Conservation (phyloP, 257 asterid genomes). For the Orobanche coerulescens region DNA sequence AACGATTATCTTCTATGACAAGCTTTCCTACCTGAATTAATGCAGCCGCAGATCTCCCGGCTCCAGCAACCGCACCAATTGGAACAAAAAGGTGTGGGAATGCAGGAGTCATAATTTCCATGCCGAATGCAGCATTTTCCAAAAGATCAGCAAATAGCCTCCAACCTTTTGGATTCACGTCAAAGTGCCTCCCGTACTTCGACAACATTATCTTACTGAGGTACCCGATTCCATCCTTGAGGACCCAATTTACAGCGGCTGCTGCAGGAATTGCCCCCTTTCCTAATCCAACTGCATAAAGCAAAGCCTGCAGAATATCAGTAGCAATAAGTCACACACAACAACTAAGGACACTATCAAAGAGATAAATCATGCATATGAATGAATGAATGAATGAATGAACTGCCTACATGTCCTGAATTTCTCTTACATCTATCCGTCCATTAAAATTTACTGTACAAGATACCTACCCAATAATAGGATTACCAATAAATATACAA, state of each 20-base stretch:
- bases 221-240: constrained; percentile 97
- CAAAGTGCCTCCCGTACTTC: constrained; percentile 91
- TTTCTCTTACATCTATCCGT: neutral
- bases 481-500: neutral
- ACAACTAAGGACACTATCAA: constrained; percentile 10
- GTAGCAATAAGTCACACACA: constrained; percentile 5
- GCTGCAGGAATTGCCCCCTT: constrained; percentile 98
- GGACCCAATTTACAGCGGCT: constrained; percentile 96
- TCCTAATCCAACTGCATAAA: constrained; percentile 94
- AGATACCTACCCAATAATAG: neutral
- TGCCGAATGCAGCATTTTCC: constrained; percentile 92
- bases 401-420: neutral
- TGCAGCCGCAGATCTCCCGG: constrained; percentile 92
- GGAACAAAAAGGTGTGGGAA: constrained; percentile 94
- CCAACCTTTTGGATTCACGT: constrained; percentile 97
- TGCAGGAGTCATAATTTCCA: constrained; percentile 93
- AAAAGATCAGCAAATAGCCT: constrained; percentile 87
- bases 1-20: neutral
- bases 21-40: constrained; percentile 65
- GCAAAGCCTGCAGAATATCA: constrained; percentile 57
- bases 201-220: constrained; percentile 85
- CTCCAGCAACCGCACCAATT: constrained; percentile 94
- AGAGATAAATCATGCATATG: constrained; percentile 2
- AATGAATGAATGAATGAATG: neutral
- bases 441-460: neutral